phyloP scores from a whole-genome alignment of 2,329 filamentous ascomycete species.

The Exophiala viscosa region DNA sequence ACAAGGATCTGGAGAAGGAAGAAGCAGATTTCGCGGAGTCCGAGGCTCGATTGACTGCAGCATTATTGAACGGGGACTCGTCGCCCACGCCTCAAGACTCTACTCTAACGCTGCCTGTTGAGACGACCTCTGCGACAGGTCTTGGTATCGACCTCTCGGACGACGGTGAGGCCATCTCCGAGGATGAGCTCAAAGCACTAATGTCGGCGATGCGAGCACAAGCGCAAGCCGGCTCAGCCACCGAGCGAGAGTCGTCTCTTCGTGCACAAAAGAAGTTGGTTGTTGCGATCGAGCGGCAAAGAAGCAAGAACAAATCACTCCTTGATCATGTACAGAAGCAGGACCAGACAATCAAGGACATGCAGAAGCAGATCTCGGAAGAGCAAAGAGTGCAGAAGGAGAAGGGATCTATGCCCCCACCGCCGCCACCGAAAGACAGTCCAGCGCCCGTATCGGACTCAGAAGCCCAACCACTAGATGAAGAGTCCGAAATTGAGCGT shows the following conservation, averaged over 20 bases:
- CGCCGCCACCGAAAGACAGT: slow-evolving; percentile 17
- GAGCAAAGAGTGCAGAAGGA: slow-evolving; percentile 6
- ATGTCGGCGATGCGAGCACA: slow-evolving; percentile 29
- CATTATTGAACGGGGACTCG: slow-evolving; percentile 18
- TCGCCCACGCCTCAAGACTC: slow-evolving; percentile 1
- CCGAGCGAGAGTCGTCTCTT: slow-evolving; percentile 22
- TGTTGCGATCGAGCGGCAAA: slow-evolving; percentile 22
- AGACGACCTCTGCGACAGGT: slow-evolving; percentile 1
- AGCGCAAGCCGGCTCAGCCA: slow-evolving; percentile 21
- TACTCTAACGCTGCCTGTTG: background rate
- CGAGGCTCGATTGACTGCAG: slow-evolving; percentile 26
- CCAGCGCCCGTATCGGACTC: background rate
- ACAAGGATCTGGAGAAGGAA: slow-evolving; percentile 22
- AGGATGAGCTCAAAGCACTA: slow-evolving; percentile 28
- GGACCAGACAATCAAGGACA: slow-evolving; percentile 20
- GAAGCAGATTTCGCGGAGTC: slow-evolving; percentile 24
- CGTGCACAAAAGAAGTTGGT: slow-evolving; percentile 28
- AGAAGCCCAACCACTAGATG: background rate
- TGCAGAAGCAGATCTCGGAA: slow-evolving; percentile 16
- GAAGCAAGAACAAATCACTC: slow-evolving; percentile 22
- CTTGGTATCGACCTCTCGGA: slow-evolving; percentile 1
- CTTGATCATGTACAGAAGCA: slow-evolving; percentile 25
- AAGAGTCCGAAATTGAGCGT: slow-evolving; percentile 20
- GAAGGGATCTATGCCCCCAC: slow-evolving; percentile 6
- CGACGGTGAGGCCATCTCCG: slow-evolving; percentile 21